Evolutionary conservation across 148 eudicot genomes (phyloP).

Genomic region (Talinum fruticosum): DNA sequence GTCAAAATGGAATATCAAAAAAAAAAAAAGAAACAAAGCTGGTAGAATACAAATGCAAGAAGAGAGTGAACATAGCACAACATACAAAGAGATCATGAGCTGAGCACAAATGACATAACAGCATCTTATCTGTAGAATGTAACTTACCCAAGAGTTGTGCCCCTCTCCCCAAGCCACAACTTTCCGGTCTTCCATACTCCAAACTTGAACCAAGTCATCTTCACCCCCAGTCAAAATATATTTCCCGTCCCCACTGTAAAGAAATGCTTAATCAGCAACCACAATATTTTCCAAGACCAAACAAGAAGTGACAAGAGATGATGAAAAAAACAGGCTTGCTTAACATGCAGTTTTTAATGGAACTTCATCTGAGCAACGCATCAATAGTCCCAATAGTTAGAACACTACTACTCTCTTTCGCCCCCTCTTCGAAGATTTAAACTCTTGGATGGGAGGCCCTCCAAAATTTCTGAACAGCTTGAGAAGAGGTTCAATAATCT

Average conservation of each 20-base stretch:
- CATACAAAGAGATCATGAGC: not conserved
- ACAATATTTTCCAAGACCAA: constrained; percentile 5
- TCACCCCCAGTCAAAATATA: constrained; percentile 88
- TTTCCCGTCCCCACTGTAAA: constrained; percentile 71
- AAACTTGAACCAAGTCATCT: constrained; percentile 93
- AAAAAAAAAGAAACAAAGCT: not conserved
- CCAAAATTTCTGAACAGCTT: not conserved
- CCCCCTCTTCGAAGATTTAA: not conserved
- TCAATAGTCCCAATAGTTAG: not conserved
- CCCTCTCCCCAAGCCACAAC: constrained; percentile 97
- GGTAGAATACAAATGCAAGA: not conserved
- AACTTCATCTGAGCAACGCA: not conserved
- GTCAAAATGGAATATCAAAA: constrained; percentile 13
- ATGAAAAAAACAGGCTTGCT: too few species aligned
- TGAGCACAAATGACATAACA: not conserved
- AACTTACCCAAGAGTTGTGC: constrained; percentile 90
- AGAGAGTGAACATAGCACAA: not conserved
- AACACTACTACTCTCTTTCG: not conserved
- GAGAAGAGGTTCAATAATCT: not conserved
- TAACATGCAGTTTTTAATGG: not conserved
- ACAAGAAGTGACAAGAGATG: not conserved
- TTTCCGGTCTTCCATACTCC: constrained; percentile 93
- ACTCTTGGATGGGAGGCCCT: not conserved
- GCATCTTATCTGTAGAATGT: not conserved
- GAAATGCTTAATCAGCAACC: constrained; percentile 17